Base-by-base conservation (phyloP, 2,329 filamentous ascomycete species). In the Trichoderma polysporum region DNA sequence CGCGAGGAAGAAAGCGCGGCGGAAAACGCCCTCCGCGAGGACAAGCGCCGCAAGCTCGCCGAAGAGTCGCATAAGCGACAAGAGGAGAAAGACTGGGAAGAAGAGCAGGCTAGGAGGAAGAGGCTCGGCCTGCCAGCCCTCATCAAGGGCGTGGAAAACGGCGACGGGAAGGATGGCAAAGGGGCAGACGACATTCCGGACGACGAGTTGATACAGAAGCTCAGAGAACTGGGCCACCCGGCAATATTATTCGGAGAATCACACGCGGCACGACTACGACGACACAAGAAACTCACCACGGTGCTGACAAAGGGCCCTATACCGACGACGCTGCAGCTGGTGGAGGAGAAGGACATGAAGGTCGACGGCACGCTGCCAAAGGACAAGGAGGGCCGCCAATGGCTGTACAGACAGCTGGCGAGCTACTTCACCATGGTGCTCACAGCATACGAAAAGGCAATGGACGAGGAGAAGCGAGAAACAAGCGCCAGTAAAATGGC, bases 351-450 rank as follows among this genome's bases (percentile, higher is more conserved):
- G 76, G 90, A 97, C 71, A 97, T 97, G 92, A 94, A 94, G 78
- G 88, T 98, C 27, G 82, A 87, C 1, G 82, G 84, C 17, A 83
- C 82, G 50, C 80, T 92, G 10, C 86, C 87, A 1, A 83, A 81
- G 72, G 91, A 94, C 71, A 81, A 81, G 22, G 86, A 89, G 47
- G 91, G 83, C 0, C 86, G 88, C 53, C 81, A 85, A 52, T 93
- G 91, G 78, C 82, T 99, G 47, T 94, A 91, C 81, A 86, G 94
- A 12, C 94, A 99, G 78, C 84, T 99, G 66, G 92, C 91, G 22
- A 95, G 92, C 57, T 99, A 97, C 82, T 98, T 99, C 81, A 96
- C 92, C 62, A 93, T 99, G 88, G 88, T 99, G n/a, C 82, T 99
- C 67, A 86, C 85, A 52, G 94, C 96, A 77, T 99, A 96, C 90